These are phyloP conservation scores for Elsinoe perseae DNA, from an alignment of 2,329 filamentous ascomycete genomes.

Conservation along the genomic window DNA sequence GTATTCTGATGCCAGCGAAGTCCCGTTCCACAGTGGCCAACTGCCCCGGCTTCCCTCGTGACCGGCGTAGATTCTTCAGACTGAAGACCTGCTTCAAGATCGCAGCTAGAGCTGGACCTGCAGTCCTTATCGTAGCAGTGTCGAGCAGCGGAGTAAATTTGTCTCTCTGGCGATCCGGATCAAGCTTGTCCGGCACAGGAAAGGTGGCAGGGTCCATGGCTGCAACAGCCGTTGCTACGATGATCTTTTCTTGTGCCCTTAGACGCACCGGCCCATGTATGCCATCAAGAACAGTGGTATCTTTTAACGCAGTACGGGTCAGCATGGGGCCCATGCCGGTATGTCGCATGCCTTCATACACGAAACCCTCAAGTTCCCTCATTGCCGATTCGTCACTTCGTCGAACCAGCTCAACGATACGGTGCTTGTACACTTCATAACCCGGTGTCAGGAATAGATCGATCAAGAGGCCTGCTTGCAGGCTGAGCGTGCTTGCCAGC, in stretches of 20 bases:
- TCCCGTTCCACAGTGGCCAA: constrained; percentile 40
- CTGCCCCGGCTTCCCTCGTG: constrained; percentile 31
- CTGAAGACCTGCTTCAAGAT: constrained; percentile 41
- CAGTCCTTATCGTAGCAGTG: constrained; percentile 24
- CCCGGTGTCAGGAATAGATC: constrained; percentile 45
- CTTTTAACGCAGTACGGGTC: too few species aligned
- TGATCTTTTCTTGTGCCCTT: constrained; percentile 33
- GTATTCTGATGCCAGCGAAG: constrained; percentile 42
- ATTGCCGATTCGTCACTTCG: constrained; percentile 35
- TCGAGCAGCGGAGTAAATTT: constrained; percentile 34
- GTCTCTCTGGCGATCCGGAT: constrained; percentile 36
- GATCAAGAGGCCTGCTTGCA: constrained; percentile 47
- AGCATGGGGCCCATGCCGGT: constrained; percentile 46
- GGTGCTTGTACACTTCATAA: constrained; percentile 45
- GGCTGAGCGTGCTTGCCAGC: constrained; percentile 45
- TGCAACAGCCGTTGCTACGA: constrained; percentile 39
- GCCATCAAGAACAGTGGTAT: too few species aligned
- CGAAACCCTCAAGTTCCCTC: constrained; percentile 45
- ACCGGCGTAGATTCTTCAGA: constrained; percentile 37
- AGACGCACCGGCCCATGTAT: too few species aligned
- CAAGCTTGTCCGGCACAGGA: constrained; percentile 35
- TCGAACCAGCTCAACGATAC: constrained; percentile 45
- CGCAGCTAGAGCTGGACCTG: constrained; percentile 34
- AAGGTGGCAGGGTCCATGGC: constrained; percentile 36
- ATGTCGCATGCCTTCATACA: constrained; percentile 50